Percentiles rank a stretch among this genome's conserved stretches.
These are phyloP conservation scores for Flaveria robusta DNA, from an alignment of 129 eudicot species.

Conservation along the genomic window DNA sequence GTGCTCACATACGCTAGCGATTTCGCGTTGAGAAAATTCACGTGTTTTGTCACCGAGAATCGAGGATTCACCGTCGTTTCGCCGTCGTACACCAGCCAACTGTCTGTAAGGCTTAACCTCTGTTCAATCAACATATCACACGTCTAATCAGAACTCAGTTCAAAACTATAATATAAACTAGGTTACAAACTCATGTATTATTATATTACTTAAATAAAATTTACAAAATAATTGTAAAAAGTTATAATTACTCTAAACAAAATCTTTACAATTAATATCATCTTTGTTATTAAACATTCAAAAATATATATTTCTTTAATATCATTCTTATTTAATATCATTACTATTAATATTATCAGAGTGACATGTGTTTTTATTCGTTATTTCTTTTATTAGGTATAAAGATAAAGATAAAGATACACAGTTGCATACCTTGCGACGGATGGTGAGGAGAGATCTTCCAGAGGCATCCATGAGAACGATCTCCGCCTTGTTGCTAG, in stretches of 20 bases:
- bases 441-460: conserved; percentile 65
- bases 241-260: too few species aligned
- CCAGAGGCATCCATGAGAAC: conserved; percentile 74
- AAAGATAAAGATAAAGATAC: too few species aligned
- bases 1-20: conserved; percentile 55
- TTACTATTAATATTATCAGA: too few species aligned
- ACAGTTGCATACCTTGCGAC: conserved; percentile 54
- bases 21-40: conserved; percentile 40
- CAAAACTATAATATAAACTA: not conserved
- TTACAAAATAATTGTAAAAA: too few species aligned
- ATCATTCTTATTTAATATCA: too few species aligned
- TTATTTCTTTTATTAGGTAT: too few species aligned
- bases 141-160: not conserved
- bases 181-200: too few species aligned
- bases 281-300: too few species aligned
- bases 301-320: too few species aligned
- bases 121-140: conserved; percentile 15
- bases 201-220: too few species aligned
- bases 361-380: too few species aligned
- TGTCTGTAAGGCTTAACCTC: conserved; percentile 61
- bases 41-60: conserved; percentile 46
- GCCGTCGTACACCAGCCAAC: conserved; percentile 64
- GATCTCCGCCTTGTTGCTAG: conserved; percentile 43
- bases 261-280: too few species aligned
- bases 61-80: conserved; percentile 51